Conservation (phyloP, 257 asterid species). For the Echium plantagineum region DNA sequence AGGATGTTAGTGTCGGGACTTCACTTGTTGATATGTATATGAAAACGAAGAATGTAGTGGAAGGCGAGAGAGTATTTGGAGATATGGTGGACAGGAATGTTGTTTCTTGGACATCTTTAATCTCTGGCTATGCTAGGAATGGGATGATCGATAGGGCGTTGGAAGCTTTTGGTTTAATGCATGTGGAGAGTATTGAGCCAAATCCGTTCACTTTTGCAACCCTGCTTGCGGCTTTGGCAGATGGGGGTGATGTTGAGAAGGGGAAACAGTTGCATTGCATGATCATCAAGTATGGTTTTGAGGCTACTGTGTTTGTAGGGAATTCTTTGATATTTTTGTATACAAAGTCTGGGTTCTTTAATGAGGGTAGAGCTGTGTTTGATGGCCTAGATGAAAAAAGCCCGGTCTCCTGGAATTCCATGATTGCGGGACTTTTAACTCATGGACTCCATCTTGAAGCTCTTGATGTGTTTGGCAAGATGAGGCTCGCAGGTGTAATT, state of each 20-base stretch:
- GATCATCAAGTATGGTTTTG: conserved; percentile 54
- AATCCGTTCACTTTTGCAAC: conserved; percentile 74
- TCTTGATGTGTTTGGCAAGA: conserved; percentile 40
- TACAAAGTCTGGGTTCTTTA: conserved; percentile 61
- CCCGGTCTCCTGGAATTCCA: conserved; percentile 82
- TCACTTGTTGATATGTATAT: conserved; percentile 73
- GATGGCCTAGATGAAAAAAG: conserved; percentile 34
- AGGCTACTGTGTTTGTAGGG: conserved; percentile 42
- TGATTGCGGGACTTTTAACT: conserved; percentile 67
- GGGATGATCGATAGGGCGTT: conserved; percentile 32
- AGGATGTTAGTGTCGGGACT: conserved; percentile 75
- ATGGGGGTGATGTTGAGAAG: conserved; percentile 27
- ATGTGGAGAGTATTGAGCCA: conserved; percentile 43
- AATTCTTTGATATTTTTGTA: conserved; percentile 74
- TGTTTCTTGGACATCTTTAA: conserved; percentile 83
- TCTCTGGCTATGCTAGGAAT: conserved; percentile 51
- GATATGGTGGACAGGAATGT: conserved; percentile 67
- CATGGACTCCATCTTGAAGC: conserved; percentile 63
- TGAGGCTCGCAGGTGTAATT: conserved; percentile 55
- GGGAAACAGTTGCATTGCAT: conserved; percentile 62
- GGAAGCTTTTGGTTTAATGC: conserved; percentile 41
- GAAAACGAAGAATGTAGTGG: conserved; percentile 39
- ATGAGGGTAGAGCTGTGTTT: conserved; percentile 55
- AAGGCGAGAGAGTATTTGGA: conserved; percentile 53
- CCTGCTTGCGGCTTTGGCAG: conserved; percentile 70